Conservation (phyloP, 805 yeast genomes). For the Wickerhamiella alocasiicola region DNA sequence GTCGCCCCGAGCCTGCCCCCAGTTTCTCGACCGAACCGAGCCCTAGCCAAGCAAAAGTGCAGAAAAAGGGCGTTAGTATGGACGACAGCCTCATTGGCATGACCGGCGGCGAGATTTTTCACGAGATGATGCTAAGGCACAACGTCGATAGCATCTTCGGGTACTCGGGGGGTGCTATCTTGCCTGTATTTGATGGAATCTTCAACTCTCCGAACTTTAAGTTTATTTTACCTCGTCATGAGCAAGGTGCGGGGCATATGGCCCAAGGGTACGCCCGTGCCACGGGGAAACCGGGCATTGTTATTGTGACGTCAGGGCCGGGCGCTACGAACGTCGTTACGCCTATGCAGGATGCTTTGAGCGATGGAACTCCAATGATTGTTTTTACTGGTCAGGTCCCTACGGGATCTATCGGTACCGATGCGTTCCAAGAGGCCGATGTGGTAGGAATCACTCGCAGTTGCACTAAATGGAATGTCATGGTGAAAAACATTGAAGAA, state of each 20-base stretch:
- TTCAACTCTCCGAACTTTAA: slow-evolving; percentile 79
- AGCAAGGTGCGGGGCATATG: slow-evolving; percentile 99
- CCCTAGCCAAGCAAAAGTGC: slow-evolving; percentile 8
- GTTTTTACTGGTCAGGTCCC: slow-evolving; percentile 97
- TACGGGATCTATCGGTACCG: slow-evolving; percentile 91
- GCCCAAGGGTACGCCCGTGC: slow-evolving; percentile 99
- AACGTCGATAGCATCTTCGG: slow-evolving; percentile 94
- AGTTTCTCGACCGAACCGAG: slow-evolving; percentile 24
- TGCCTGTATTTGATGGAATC: slow-evolving; percentile 96
- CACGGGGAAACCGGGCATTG: slow-evolving; percentile 93
- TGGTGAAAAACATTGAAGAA: slow-evolving; percentile 92
- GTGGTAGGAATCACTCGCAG: slow-evolving; percentile 93
- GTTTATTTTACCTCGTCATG: slow-evolving; percentile 90
- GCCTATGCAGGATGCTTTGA: slow-evolving; percentile 96
- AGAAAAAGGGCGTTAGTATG: slow-evolving; percentile 20
- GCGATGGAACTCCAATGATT: slow-evolving; percentile 94
- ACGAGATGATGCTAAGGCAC: slow-evolving; percentile 96
- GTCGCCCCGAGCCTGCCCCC: slow-evolving; percentile 29
- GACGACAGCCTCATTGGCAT: slow-evolving; percentile 79
- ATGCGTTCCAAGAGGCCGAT: slow-evolving; percentile 98
- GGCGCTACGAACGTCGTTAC: slow-evolving; percentile 98
- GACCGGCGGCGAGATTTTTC: slow-evolving; percentile 97
- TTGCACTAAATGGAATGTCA: slow-evolving; percentile 98
- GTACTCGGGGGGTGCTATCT: slow-evolving; percentile 97
- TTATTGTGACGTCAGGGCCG: slow-evolving; percentile 96